Evolutionary conservation across 2,329 filamentous ascomycete species (phyloP).

Genomic region (Cordyceps militaris): DNA sequence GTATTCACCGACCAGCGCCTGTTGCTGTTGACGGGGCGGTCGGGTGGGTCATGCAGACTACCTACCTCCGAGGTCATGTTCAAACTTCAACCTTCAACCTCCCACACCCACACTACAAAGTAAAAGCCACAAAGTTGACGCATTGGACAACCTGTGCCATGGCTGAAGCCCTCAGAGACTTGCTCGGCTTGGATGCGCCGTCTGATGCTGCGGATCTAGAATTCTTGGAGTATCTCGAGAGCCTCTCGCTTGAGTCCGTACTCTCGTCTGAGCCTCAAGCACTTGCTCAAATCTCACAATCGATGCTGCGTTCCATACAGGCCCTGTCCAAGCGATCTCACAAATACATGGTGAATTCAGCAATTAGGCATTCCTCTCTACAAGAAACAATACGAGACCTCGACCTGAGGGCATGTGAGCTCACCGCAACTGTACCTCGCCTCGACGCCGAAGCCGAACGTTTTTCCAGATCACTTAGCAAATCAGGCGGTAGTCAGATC

Average conservation of each 20-base stretch:
- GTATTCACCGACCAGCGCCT: too few relatives aligned
- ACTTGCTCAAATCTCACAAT: slow-evolving; percentile 74
- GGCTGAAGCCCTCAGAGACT: slow-evolving; percentile 31
- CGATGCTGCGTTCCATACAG: slow-evolving; percentile 75
- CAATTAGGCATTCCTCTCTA: slow-evolving; percentile 68
- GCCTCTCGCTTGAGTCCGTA: slow-evolving; percentile 67
- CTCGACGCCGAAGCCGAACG: slow-evolving; percentile 71
- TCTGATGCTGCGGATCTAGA: slow-evolving; percentile 49
- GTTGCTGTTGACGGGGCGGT: too few relatives aligned
- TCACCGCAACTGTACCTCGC: slow-evolving; percentile 66
- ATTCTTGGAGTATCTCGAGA: slow-evolving; percentile 73
- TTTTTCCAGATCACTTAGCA: slow-evolving; percentile 80
- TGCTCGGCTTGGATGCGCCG: slow-evolving; percentile 25
- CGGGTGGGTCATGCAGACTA: background rate
- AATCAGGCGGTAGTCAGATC: slow-evolving; percentile 60
- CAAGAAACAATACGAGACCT: slow-evolving; percentile 64
- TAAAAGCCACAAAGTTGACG: too few relatives aligned
- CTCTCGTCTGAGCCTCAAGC: slow-evolving; percentile 68
- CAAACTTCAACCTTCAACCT: background rate
- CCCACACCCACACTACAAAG: background rate
- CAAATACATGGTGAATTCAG: slow-evolving; percentile 73
- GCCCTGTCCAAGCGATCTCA: slow-evolving; percentile 84
- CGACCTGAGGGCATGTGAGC: slow-evolving; percentile 54
- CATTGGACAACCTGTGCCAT: slow-evolving; percentile 17
- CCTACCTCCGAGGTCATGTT: background rate